A percentile compares a stretch with the other conserved stretches of the same genome.
Conservation (phyloP, 2,329 filamentous ascomycete genomes). For the Pseudopyrenochaeta lycopersici region DNA sequence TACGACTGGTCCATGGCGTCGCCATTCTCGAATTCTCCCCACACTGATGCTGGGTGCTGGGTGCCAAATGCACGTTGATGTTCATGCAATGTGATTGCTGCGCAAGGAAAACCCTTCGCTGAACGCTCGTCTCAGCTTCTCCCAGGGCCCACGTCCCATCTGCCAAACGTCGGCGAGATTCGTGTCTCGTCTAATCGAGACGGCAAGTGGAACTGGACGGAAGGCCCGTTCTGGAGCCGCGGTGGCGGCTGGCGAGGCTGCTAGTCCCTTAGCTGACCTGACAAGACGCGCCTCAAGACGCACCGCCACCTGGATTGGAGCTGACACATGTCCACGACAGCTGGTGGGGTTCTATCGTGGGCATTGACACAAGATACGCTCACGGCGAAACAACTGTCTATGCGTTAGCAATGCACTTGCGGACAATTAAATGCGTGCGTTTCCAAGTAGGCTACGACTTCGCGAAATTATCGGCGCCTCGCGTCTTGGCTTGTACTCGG, state of each 20-base stretch:
- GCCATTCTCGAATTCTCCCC: slow-evolving; percentile 42
- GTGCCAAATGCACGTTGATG: slow-evolving; percentile 25
- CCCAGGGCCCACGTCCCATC: slow-evolving; percentile 17
- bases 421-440: slow-evolving; percentile 6
- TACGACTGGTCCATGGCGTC: slow-evolving; percentile 42
- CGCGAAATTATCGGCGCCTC: slow-evolving; percentile 10
- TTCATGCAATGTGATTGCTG: slow-evolving; percentile 32
- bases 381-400: slow-evolving; percentile 10
- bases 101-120: slow-evolving; percentile 31
- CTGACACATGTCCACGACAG: neutral
- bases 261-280: slow-evolving; percentile 21
- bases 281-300: slow-evolving; percentile 22
- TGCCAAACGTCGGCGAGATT: slow-evolving; percentile 21
- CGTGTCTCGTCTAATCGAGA: slow-evolving; percentile 38
- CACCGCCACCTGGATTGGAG: slow-evolving; percentile 24
- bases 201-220: slow-evolving; percentile 42
- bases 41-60: slow-evolving; percentile 35
- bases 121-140: slow-evolving; percentile 28
- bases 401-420: slow-evolving; percentile 8
- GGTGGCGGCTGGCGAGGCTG: slow-evolving; percentile 26
- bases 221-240: slow-evolving; percentile 45
- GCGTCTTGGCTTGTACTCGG: slow-evolving; percentile 14
- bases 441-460: slow-evolving; percentile 6
- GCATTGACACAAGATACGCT: slow-evolving; percentile 11
- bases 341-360: slow-evolving; percentile 2